phyloP scores from a whole-genome alignment of 208 protist species.

The Leptomonas pyrrhocoris region DNA sequence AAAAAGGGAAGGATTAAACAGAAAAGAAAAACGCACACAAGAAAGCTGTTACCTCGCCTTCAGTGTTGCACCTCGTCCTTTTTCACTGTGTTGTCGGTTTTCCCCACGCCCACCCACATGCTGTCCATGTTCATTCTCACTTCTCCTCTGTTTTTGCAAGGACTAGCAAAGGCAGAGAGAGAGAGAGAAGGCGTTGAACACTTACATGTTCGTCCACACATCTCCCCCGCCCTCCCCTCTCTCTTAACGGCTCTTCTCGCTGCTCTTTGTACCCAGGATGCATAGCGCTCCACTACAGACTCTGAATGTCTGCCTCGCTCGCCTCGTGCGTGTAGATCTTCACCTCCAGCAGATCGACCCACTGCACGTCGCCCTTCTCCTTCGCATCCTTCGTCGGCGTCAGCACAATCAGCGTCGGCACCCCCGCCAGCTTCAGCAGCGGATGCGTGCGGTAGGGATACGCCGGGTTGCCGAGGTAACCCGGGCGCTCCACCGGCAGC shows the following conservation, averaged over 20 bases:
- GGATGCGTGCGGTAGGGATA: slow-evolving; percentile 70
- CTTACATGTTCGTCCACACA: slow-evolving; percentile 3
- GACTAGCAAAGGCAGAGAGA: too few species aligned
- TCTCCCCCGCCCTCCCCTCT: too few species aligned
- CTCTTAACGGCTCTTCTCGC: too few species aligned
- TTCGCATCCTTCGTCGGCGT: slow-evolving; percentile 36
- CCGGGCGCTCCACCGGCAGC: slow-evolving; percentile 58
- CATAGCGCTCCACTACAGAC: slow-evolving; percentile 10
- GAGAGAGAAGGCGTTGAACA: neutral
- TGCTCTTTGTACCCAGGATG: neutral
- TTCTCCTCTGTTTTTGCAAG: neutral
- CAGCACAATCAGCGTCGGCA: slow-evolving; percentile 66
- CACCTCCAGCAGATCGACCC: slow-evolving; percentile 51
- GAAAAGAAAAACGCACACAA: slow-evolving; percentile 16
- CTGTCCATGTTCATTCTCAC: neutral
- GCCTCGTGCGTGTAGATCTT: slow-evolving; percentile 42
- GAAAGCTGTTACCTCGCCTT: slow-evolving; percentile 20
- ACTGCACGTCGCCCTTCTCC: slow-evolving; percentile 26
- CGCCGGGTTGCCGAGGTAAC: slow-evolving; percentile 67
- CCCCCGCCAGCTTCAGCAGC: slow-evolving; percentile 36
- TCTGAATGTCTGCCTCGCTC: slow-evolving; percentile 23
- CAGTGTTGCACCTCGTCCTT: neutral
- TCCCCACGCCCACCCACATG: neutral
- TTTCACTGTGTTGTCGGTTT: neutral
- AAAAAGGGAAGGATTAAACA: neutral